Evolutionary conservation across 2,329 filamentous ascomycete genomes (phyloP).

Genomic region (Hymenoscyphus linearis): DNA sequence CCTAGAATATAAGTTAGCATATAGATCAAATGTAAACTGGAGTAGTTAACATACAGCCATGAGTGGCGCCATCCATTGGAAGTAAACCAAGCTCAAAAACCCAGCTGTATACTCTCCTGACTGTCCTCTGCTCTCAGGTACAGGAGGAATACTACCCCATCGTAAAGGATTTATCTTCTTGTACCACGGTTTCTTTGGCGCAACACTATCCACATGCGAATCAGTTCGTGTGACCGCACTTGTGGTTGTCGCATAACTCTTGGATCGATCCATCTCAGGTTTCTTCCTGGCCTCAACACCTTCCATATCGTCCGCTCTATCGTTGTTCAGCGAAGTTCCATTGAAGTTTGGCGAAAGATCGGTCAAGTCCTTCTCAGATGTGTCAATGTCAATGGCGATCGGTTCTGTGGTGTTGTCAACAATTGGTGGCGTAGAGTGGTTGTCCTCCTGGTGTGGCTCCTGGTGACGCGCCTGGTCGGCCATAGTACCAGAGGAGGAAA

Average conservation of each 20-base stretch:
- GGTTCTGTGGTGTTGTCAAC: slow-evolving; percentile 2
- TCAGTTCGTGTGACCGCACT: slow-evolving; percentile 43
- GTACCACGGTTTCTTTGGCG: slow-evolving; percentile 54
- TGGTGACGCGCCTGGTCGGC: slow-evolving; percentile 9
- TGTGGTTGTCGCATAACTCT: slow-evolving; percentile 49
- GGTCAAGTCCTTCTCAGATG: slow-evolving; percentile 15
- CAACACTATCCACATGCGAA: slow-evolving; percentile 27
- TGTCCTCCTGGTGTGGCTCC: slow-evolving; percentile 13
- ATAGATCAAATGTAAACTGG: background rate
- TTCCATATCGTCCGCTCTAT: background rate
- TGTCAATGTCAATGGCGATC: background rate
- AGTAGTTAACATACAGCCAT: slow-evolving; percentile 59
- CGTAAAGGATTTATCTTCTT: slow-evolving; percentile 55
- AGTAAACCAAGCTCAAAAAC: slow-evolving; percentile 71
- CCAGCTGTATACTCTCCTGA: slow-evolving; percentile 69
- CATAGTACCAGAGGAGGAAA: background rate
- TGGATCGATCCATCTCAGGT: slow-evolving; percentile 13
- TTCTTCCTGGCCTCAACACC: background rate
- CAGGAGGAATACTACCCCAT: slow-evolving; percentile 51
- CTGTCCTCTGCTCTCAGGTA: slow-evolving; percentile 47
- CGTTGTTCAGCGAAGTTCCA: background rate
- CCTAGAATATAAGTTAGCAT: slow-evolving; percentile 39
- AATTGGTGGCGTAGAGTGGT: slow-evolving; percentile 16
- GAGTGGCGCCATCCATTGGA: slow-evolving; percentile 84
- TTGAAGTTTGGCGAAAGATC: background rate